Evolutionary conservation across 805 yeast species (phyloP), one percentile per base, ranked within the genome.

Genomic region (Candida caryicola): DNA sequence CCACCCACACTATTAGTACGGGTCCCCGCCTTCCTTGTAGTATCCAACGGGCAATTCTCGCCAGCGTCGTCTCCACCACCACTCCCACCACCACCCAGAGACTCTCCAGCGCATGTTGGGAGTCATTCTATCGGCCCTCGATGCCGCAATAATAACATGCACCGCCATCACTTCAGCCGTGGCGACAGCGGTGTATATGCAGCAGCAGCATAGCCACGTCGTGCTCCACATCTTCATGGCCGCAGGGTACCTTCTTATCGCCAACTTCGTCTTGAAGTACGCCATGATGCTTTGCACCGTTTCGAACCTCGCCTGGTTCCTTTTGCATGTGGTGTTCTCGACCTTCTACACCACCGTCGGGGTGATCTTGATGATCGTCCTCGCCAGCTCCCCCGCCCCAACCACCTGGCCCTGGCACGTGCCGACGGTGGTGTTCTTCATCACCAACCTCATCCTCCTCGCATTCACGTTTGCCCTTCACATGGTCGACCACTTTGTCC

Each of bases 321-420:
- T 35, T n/a, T 14, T 25, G 15, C 35, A 29, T 10, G 12, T 35
- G 12, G 10, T 34, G 9, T 14, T 26, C 9, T 25, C 36, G 4
- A 12, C 21, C n/a, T 41, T 30, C 29, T 30, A 41, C 33, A 26
- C 31, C 7, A 36, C 29, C 17, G 25, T 21, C 10, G 45, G 45
- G 13, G 29, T 32, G n/a, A 10, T 39, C 15, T 21, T 41, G 5
- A 19, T 41, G 6, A 34, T 38, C 9, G 29, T 17, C 23, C 23
- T 31, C 7, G 28, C 34, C 18, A 18, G 17, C 17, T 25, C n/a
- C 21, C 16, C 29, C 6, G 21, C 27, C 25, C n/a, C n/a, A n/a
- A n/a, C n/a, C n/a, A n/a, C n/a, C n/a, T n/a, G n/a, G n/a, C 36
- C 31, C 13, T 38, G 40, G 40, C 18, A 39, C 6, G 27, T 25